Conservation (phyloP, 129 eudicot genomes). For the Centaurea solstitialis region DNA sequence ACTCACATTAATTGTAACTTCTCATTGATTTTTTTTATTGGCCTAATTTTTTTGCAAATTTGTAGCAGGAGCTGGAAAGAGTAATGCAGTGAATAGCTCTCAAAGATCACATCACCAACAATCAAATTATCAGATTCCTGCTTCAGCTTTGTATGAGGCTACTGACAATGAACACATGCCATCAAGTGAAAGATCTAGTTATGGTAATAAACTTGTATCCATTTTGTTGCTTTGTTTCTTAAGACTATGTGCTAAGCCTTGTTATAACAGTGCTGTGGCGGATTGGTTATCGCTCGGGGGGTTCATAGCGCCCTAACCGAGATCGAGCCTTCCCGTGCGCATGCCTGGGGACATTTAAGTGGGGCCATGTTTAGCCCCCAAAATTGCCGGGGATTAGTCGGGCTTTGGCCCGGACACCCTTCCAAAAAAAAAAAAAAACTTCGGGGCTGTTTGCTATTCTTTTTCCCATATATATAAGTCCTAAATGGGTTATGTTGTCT, state of each 20-base stretch:
- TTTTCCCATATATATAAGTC: too few relatives aligned
- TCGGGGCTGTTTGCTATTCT: too few relatives aligned
- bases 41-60: neutral
- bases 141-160: constrained; percentile 63
- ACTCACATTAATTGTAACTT: neutral
- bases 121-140: constrained; percentile 59
- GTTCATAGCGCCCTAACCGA: too few relatives aligned
- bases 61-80: neutral
- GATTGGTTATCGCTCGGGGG: too few relatives aligned
- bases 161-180: constrained; percentile 36
- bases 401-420: too few relatives aligned
- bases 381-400: too few relatives aligned
- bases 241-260: neutral
- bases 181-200: constrained; percentile 41
- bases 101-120: constrained; percentile 43
- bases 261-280: too few relatives aligned
- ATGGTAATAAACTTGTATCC: constrained; percentile 10
- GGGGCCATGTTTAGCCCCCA: too few relatives aligned
- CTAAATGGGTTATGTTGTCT: too few relatives aligned
- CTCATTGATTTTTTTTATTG: neutral
- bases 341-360: too few relatives aligned
- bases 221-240: neutral
- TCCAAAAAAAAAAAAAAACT: too few relatives aligned
- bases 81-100: constrained; percentile 5
- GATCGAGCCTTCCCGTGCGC: too few relatives aligned